phyloP scores from a whole-genome alignment of 2,329 filamentous ascomycete species.

The Pseudocercospora crystallina region DNA sequence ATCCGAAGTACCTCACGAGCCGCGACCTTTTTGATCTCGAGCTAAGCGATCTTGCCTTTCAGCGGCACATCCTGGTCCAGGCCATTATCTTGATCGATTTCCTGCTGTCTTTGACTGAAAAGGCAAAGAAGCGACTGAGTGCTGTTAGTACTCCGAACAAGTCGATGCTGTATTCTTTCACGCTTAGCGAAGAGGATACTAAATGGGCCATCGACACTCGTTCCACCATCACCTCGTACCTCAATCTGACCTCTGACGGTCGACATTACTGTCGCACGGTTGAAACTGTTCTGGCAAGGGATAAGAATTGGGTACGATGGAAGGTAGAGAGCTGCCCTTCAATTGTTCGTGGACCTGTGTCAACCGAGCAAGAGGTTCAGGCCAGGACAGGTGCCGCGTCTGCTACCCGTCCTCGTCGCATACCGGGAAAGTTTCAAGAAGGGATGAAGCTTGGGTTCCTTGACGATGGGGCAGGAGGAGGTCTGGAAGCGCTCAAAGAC shows the following conservation, averaged over 20 bases:
- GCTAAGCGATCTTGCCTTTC: constrained; percentile 92
- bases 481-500: constrained; percentile 69
- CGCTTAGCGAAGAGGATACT: constrained; percentile 78
- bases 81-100: constrained; percentile 94
- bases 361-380: constrained; percentile 65
- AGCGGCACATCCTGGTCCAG: constrained; percentile 91
- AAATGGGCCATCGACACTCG: constrained; percentile 82
- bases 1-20: constrained; percentile 98
- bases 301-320: constrained; percentile 99
- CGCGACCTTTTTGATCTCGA: constrained; percentile 94
- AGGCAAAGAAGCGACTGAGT: constrained; percentile 75
- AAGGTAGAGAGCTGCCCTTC: constrained; percentile 91
- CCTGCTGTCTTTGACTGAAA: constrained; percentile 80
- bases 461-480: constrained; percentile 61
- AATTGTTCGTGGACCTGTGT: constrained; percentile 74
- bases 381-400: constrained; percentile 67
- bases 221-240: constrained; percentile 74
- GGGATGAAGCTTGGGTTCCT: constrained; percentile 78
- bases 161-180: constrained; percentile 79
- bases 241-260: constrained; percentile 64
- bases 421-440: constrained; percentile 68
- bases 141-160: constrained; percentile 68
- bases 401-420: constrained; percentile 67
- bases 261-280: constrained; percentile 96
- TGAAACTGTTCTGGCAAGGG: constrained; percentile 88